Evolutionary conservation across 1,139 yeast genomes (phyloP), one percentile per base, ranked within the genome.

Genomic region (Pichia sp.): DNA sequence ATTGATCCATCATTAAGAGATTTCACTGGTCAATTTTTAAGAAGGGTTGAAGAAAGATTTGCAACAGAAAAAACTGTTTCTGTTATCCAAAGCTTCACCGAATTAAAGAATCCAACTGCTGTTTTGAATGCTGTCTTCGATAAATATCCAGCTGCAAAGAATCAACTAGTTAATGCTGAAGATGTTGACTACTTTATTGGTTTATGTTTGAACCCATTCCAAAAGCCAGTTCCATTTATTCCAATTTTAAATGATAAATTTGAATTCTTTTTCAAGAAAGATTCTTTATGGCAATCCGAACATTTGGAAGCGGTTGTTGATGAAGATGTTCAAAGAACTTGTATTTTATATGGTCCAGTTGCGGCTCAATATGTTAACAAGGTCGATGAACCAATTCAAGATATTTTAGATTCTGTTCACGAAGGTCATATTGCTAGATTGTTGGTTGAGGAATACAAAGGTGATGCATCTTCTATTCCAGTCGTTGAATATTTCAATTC

Each of bases 241-340:
- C 99, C 99, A 41, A 85, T 87, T 28, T 76, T 92, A 66, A 96
- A 94, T 63, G 95, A 87, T 56, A 84, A 87, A 70, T 89, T 92
- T 61, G 97, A 92, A 67, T 83, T 82, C 63, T 92, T 86, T 78
- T 94, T 92, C 78, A 92, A 92, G 80, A 92, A 92, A 73, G 99
- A 92, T 68, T 90, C 97, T 41, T 76, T 92, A 64, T 92, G 98
- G 98, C 99, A 92, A 76, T 86, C 96, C 32, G 98, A 92, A 73
- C 94, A 87, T 64, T 77, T 92, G 62, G 97, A 90, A 65, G 87
- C 97, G 52, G 97, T 92, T 61, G 92, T 87, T 54, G 98, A 77
- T 57, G 90, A 84, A 62, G 99, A 92, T 66, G 97, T 92, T 54
- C 94, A 90, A 69, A 86, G 98, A 75, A 90, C 97, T 24, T 94